Evolutionary conservation across 2,329 filamentous ascomycete species (phyloP), one percentile per base, ranked within the genome.

Genomic region (Aspergillus ustus): DNA sequence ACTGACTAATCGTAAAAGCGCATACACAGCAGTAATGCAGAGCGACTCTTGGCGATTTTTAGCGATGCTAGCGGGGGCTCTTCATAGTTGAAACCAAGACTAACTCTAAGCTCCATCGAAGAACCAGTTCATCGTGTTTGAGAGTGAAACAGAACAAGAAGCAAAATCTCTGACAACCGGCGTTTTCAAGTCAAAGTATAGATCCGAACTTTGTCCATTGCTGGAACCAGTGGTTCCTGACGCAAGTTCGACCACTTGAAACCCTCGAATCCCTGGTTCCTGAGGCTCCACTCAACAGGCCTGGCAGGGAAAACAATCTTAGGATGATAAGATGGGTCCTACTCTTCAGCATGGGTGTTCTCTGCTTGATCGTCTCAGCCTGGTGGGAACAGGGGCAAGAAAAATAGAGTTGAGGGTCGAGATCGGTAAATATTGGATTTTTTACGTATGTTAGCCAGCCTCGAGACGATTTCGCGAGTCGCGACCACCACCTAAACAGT

Each of bases 191-290:
- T 40, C 37, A 29, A 34, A 19, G 34, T 25, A 22, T 46, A 31
- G 48, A 31, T 44, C 43, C 57, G 51, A 59, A 40, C 51, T 54
- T 54, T 59, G 57, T 54, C 57, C 57, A 44, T 62, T 67, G 58
- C 65, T 58, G 25, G 40, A 53, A 63, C 59, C 45, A 49, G 60
- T 57, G 46, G 63, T 66, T 64, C 64, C 59, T 66, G 61, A 57
- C 44, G 53, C 61, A 58, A 40, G 34, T 40, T 40, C 34, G 34
- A 54, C 40, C 40, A 43, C 40, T 50, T 59, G 44, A 59, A 59
- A 49, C 57, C n/a, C n/a, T 22, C 19, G 9, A 40, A 40, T 56
- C 52, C 50, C 61, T 63, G 56, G 57, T 60, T 64, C 60, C 58
- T 63, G 63, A 61, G 60, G 54, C 55, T 54, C 50, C 59, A 54